Conservation (phyloP, 169 alveolate species). For the Eimeria maxima region DNA sequence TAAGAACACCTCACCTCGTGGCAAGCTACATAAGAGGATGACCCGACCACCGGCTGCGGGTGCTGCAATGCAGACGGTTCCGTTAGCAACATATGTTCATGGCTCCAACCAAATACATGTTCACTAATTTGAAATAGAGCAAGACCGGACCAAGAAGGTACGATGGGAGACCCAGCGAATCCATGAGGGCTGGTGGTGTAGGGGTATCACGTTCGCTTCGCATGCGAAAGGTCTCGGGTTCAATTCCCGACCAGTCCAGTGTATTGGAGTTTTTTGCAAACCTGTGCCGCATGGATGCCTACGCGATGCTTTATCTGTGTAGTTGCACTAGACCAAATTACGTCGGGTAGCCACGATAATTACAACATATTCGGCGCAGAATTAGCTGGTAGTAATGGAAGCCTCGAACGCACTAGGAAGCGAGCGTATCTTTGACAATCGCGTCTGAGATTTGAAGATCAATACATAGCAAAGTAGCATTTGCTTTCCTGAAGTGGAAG, state of each 20-base stretch:
- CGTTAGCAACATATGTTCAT: not conserved
- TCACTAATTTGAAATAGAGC: not conserved
- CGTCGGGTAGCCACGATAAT: too few species aligned
- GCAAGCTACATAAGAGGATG: not conserved
- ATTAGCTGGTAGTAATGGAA: too few species aligned
- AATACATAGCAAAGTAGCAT: not conserved
- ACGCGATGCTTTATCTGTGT: too few species aligned
- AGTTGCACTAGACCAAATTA: not conserved
- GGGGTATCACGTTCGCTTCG: constrained; percentile 92
- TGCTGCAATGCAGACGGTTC: not conserved
- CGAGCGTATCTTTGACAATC: not conserved
- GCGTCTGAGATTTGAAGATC: not conserved
- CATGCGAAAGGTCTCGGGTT: constrained; percentile 92
- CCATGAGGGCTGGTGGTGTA: constrained; percentile 90
- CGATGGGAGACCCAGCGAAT: not conserved
- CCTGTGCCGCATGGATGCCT: too few species aligned
- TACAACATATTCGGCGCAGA: too few species aligned
- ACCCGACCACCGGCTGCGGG: not conserved
- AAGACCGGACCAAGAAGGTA: not conserved
- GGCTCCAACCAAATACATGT: not conserved
- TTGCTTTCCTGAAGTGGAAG: not conserved
- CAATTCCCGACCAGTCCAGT: constrained; percentile 91
- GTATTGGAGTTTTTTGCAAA: not conserved
- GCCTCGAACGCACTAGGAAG: too few species aligned
- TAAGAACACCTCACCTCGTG: not conserved